Base-by-base conservation (phyloP, 805 yeast species). In the Spathaspora sp. region DNA sequence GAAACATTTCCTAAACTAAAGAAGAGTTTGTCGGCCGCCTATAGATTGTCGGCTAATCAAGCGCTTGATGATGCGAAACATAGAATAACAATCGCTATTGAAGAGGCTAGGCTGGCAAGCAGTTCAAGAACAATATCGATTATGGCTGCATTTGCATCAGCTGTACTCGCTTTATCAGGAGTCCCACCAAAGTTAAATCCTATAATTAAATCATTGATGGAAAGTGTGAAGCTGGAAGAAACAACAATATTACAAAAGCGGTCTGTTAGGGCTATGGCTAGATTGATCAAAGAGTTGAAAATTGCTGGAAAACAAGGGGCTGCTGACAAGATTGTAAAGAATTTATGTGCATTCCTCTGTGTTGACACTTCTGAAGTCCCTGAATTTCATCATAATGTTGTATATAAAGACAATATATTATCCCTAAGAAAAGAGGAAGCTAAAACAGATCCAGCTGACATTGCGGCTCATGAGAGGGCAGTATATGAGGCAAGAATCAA, bases 331-430 rank as follows among this genome's bases (percentile, higher is more conserved):
- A 87, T 96, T 56, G 82, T 89, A 44, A 93, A 89, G 65, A 94
- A 94, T 62, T 71, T 96, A 51, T 89, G 97, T 70, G 96, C 93
- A 0, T 93, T 93, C 64, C 64, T 94, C 48, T 94, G 99, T 70
- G 97, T 92, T 31, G 99, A 93, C 64, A 90, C 97, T 0, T 82
- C 94, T 2, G 97, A 92, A 63, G 97, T 93, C 31, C 99, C 99
- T 2, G 97, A 90, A 61, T 94, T 89, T 62, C 75, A 76, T 14
- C 85, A 87, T 44, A 87, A 88, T 58, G 78, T 80, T 39, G 67
- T 69, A 12, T 72, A 77, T 51, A 75, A 68, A 16, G 82, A 80
- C 44, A 71, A 72, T 12, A 86, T 93, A 11, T 69, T 92, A 49
- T 89, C 97, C 1, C 75, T 91, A 58, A 75, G 82, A 50, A 89